phyloP scores from a whole-genome alignment of 75 land plant species.

The Azolla pinnata region DNA sequence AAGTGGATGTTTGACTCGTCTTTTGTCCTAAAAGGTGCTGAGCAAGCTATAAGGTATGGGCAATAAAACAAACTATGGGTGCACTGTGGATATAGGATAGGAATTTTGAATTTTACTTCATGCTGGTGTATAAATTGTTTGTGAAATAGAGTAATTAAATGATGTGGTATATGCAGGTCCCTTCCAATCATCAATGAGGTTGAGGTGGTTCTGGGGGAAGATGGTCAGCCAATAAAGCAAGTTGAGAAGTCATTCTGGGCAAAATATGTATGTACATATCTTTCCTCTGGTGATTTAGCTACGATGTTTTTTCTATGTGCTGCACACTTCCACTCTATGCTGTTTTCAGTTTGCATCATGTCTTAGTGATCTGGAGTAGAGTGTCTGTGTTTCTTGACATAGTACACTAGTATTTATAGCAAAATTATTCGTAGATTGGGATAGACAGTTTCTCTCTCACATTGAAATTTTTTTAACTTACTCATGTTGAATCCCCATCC shows the following conservation, averaged over 20 bases:
- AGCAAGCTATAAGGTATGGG: constrained; percentile 30
- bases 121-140: background rate
- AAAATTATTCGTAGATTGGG: too few species aligned
- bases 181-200: constrained; percentile 39
- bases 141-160: background rate
- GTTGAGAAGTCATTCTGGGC: constrained; percentile 93
- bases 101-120: background rate
- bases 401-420: too few species aligned
- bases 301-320: background rate
- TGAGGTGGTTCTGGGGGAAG: constrained; percentile 43
- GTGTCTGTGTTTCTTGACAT: too few species aligned
- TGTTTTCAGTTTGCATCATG: too few species aligned
- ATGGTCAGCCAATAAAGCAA: constrained; percentile 39
- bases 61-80: background rate
- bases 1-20: constrained; percentile 26
- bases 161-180: constrained; percentile 27
- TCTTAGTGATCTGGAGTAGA: too few species aligned
- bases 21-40: constrained; percentile 29
- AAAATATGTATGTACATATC: constrained; percentile 59
- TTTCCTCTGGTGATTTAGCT: background rate
- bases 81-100: background rate
- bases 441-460: too few species aligned
- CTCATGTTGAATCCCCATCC: too few species aligned
- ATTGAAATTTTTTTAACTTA: too few species aligned
- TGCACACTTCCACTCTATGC: too few species aligned